Evolutionary conservation across 768 basidiomycete species (phyloP).

Genomic region (Guyanaporus albipodus): DNA sequence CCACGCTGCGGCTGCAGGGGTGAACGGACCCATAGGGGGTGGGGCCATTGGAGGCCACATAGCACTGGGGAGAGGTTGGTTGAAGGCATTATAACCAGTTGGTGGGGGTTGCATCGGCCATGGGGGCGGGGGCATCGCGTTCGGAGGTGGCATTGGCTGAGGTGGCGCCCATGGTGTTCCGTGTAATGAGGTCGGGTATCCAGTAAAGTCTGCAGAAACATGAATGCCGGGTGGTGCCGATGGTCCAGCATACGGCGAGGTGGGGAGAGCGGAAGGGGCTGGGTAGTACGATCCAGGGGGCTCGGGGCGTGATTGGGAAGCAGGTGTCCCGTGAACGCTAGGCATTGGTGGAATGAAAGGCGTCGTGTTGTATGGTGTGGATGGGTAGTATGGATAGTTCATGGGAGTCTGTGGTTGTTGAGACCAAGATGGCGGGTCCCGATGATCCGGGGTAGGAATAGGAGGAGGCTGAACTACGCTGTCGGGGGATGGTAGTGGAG

Average conservation of each 20-base stretch:
- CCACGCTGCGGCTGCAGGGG: conserved; percentile 26
- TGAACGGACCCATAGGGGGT: conserved; percentile 16
- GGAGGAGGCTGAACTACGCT: conserved; percentile 32
- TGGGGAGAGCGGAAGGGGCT: conserved; percentile 28
- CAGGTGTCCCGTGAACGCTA: conserved; percentile 24
- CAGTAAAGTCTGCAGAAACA: conserved; percentile 31
- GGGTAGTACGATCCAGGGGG: conserved; percentile 32
- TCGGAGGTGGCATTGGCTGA: conserved; percentile 19
- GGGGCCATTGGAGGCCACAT: conserved; percentile 20
- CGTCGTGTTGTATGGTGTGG: conserved; percentile 35
- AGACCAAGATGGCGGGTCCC: conserved; percentile 34
- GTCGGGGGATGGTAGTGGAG: conserved; percentile 36
- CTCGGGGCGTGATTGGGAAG: conserved; percentile 19
- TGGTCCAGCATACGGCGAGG: conserved; percentile 11
- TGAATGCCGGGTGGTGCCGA: conserved; percentile 7
- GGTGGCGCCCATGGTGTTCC: conserved; percentile 27
- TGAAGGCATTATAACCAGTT: conserved; percentile 28
- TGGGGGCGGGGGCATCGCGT: conserved; percentile 16
- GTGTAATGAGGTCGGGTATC: conserved; percentile 25
- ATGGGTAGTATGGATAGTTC: conserved; percentile 38
- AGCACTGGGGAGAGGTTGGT: conserved; percentile 29
- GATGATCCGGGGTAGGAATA: conserved; percentile 29
- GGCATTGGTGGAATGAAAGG: conserved; percentile 38
- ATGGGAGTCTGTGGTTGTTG: conserved; percentile 31
- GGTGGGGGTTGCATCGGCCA: conserved; percentile 19